These are phyloP conservation scores for Suillus subalutaceus DNA, from an alignment of 768 basidiomycete species.

Conservation along the genomic window DNA sequence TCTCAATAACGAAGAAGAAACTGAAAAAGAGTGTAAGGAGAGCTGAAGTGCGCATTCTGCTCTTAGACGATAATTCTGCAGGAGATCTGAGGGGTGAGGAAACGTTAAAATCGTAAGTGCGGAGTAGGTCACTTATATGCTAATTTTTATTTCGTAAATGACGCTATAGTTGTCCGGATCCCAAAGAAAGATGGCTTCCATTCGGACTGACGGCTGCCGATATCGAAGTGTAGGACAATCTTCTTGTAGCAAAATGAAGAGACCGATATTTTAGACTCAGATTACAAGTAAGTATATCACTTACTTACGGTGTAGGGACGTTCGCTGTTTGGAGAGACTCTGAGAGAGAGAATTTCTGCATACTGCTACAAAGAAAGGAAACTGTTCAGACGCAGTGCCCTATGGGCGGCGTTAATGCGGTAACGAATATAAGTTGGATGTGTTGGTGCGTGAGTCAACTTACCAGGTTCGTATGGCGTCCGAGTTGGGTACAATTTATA, in stretches of 20 bases:
- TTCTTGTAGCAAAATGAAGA: not conserved
- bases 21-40: constrained; percentile 6
- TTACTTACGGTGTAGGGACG: too few relatives aligned
- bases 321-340: too few relatives aligned
- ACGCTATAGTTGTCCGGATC: not conserved
- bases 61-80: constrained; percentile 3
- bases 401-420: too few relatives aligned
- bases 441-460: too few relatives aligned
- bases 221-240: not conserved
- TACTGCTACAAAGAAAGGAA: too few relatives aligned
- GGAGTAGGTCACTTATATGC: not conserved
- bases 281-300: too few relatives aligned
- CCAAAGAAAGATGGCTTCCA: not conserved
- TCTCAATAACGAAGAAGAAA: not conserved
- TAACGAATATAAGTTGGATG: too few relatives aligned
- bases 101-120: not conserved
- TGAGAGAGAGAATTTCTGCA: too few relatives aligned
- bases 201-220: not conserved
- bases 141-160: constrained; percentile 1
- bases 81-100: not conserved
- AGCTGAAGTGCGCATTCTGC: constrained; percentile 8
- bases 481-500: too few relatives aligned
- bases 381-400: too few relatives aligned
- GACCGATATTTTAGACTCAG: not conserved
- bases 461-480: too few relatives aligned